A percentile compares a stretch with the other conserved stretches of the same genome.
phyloP scores from a whole-genome alignment of 805 yeast genomes.

The Ogataea ramenticola region DNA sequence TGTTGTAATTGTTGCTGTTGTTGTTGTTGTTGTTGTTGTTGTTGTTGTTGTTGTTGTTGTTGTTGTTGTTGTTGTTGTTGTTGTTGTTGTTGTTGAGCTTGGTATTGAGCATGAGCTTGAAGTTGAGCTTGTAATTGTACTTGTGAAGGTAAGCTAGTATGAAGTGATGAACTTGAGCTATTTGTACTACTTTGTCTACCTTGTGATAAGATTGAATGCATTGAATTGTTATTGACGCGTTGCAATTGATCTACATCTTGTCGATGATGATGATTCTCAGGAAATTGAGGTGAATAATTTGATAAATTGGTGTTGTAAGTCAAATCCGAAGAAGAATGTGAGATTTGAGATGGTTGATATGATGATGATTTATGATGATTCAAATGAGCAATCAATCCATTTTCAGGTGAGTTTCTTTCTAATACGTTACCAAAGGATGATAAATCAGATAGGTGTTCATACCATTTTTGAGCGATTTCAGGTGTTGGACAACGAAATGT shows the following conservation, averaged over 20 bases:
- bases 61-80: no score
- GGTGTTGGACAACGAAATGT: conserved; percentile 37
- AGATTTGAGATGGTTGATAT: background rate
- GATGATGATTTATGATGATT: background rate
- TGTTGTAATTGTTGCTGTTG: conserved; percentile 4
- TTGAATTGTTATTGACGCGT: no score
- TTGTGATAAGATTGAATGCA: background rate
- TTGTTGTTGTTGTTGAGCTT: no score
- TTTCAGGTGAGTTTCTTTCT: conserved; percentile 43
- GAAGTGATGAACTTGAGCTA: no score
- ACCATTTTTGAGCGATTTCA: conserved; percentile 45
- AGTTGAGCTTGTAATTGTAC: background rate
- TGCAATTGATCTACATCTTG: no score
- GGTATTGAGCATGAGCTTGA: background rate
- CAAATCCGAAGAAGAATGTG: background rate
- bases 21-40: no score
- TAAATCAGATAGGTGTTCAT: conserved; percentile 45
- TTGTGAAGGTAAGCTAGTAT: background rate
- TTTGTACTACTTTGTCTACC: no score
- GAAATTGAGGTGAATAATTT: background rate
- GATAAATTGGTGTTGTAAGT: background rate
- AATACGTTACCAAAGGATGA: conserved; percentile 38
- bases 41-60: no score
- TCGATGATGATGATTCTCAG: background rate
- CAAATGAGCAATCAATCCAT: conserved; percentile 7